phyloP scores from a whole-genome alignment of 768 basidiomycete species.

The Clitopilus passeckerianus region DNA sequence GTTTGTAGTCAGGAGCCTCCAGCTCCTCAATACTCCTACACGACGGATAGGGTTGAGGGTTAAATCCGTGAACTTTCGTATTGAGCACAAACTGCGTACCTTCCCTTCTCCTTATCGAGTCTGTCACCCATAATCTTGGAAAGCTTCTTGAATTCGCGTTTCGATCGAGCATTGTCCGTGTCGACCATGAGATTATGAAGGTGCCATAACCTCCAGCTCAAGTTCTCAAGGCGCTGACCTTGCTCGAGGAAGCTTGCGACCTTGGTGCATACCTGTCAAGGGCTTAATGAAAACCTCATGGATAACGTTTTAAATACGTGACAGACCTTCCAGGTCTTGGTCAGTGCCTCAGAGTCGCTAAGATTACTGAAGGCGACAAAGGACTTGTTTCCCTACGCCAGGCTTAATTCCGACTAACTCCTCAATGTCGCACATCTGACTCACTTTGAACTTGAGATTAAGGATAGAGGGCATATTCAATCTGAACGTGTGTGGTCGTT shows the following conservation, averaged over 20 bases:
- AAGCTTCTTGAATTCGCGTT: conserved; percentile 87
- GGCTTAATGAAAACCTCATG: background rate
- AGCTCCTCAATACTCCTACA: conserved; percentile 80
- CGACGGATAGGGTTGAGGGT: conserved; percentile 27
- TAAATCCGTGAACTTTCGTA: conserved; percentile 4
- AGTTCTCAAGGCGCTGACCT: conserved; percentile 86
- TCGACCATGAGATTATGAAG: conserved; percentile 90
- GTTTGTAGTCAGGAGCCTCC: conserved; percentile 77
- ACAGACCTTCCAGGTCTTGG: conserved; percentile 86
- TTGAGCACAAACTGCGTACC: conserved; percentile 39
- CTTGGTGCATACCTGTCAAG: conserved; percentile 77
- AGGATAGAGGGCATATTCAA: conserved; percentile 70
- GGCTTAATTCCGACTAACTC: conserved; percentile 4
- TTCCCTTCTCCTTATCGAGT: conserved; percentile 88
- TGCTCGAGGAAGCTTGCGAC: conserved; percentile 89
- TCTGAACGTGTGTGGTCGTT: background rate
- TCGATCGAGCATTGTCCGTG: conserved; percentile 82
- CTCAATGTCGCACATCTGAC: conserved; percentile 11
- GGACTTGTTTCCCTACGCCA: conserved; percentile 83
- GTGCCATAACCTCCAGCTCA: conserved; percentile 91
- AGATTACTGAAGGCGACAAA: conserved; percentile 91
- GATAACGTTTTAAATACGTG: conserved; percentile 1
- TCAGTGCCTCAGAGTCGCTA: conserved; percentile 77
- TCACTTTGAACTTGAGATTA: conserved; percentile 82
- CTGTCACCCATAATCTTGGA: conserved; percentile 89